Base-by-base conservation (phyloP, 441 rosid genomes). In the Bocquillonia castaneifolia region DNA sequence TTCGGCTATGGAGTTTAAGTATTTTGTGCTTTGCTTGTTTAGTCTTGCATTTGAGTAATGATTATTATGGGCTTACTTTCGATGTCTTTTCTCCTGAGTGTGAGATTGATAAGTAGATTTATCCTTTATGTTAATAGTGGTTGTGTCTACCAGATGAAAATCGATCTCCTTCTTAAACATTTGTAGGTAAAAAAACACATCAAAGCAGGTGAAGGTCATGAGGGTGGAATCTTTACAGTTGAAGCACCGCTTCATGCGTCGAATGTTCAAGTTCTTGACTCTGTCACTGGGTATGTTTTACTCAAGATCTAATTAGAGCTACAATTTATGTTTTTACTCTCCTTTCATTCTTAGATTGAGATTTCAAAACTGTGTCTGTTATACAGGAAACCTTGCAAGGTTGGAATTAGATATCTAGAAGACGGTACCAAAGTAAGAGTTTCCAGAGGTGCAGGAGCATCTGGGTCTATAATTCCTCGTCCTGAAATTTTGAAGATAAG, bases 401-500 rank as follows among this genome's bases (percentile, higher is more conserved):
- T 91, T 57, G 97, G 96, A 67, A 63, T 63, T 29, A 87, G 69
- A 77, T 93, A 88, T 73, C 81, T 91, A 55, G 99, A 89, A 79
- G 97, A 93, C 79, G 99, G 99, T 72, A 91, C 96, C 28, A 91
- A 93, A 79, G 97, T 93, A 47, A 86, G 97, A 87, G 88, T 89
- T 31, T 81, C 96, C 10, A 88, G 93, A 85, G 97, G 97, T 57
- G 68, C 53, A 68, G 92, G 91, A 69, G 79, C 99, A 75, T 89
- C 96, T 57, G 95, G 90, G 45, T 82, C 95, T 32, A 86, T 91
- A 67, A 85, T 93, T 76, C 95, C 99, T 70, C 93, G 92, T 25
- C 99, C 97, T 37, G 97, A 93, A 82, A 91, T 93, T 58, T 77
- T 91, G 44, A 91, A 86, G 87, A 86, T 88, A 56, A 82, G 97